phyloP scores from a whole-genome alignment of 1,139 yeast species.

The Kodamaea sp. region DNA sequence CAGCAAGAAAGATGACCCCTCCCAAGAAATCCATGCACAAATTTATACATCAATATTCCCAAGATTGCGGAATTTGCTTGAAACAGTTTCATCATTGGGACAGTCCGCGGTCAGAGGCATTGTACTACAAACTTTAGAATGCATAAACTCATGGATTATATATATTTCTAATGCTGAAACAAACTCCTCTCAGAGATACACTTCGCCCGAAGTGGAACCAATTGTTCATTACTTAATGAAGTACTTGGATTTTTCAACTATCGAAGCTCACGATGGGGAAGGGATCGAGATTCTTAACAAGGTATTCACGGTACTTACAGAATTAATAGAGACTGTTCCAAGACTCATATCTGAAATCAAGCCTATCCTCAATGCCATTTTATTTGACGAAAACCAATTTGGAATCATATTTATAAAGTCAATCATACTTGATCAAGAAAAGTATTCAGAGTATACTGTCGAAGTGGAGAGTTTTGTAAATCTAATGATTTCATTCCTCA shows the following conservation, averaged over 20 bases:
- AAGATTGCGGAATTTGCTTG: conserved; percentile 8
- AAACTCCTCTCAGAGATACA: conserved; percentile 36
- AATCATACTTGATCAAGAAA: conserved; percentile 22
- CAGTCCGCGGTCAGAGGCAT: background rate
- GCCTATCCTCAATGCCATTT: conserved; percentile 19
- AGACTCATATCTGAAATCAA: conserved; percentile 35
- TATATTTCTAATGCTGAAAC: conserved; percentile 37
- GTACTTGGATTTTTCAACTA: conserved; percentile 18
- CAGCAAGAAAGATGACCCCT: conserved; percentile 30
- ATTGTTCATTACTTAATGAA: conserved; percentile 21
- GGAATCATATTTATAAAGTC: conserved; percentile 34
- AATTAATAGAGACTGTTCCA: conserved; percentile 49
- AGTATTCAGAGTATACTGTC: conserved; percentile 37
- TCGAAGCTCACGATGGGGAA: conserved; percentile 2
- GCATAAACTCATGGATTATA: conserved; percentile 36
- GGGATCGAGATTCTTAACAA: conserved; percentile 25
- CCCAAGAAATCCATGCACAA: conserved; percentile 12
- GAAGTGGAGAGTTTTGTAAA: conserved; percentile 51
- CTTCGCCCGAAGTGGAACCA: conserved; percentile 19
- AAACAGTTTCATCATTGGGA: background rate
- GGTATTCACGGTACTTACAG: conserved; percentile 41
- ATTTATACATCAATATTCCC: conserved; percentile 13
- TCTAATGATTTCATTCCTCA: conserved; percentile 54
- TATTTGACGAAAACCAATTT: conserved; percentile 43
- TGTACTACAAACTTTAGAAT: conserved; percentile 28